Evolutionary conservation across 768 basidiomycete genomes (phyloP), one percentile per base, ranked within the genome.

Genomic region (Boletus edulis): DNA sequence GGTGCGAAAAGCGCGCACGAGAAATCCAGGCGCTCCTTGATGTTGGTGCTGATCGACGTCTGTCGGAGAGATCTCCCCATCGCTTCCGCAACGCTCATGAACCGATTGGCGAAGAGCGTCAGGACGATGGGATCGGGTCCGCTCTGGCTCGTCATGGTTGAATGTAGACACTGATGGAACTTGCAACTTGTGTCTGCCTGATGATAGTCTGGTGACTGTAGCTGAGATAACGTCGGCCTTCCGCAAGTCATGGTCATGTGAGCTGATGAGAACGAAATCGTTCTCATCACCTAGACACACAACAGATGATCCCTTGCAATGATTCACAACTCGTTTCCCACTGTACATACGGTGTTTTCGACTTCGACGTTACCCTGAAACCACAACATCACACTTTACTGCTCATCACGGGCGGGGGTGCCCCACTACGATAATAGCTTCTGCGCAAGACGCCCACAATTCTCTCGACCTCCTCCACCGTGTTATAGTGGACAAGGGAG

Each of bases 51-150:
- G 64, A 94, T 94, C 4, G 93, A 85, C 0, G 94, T 95, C 69
- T 95, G 90, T 69, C 89, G 91, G 22, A 95, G 75, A 0, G 90
- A 90, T 46, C 90, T 79, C 11, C 94, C 94, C 94, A 96, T 97
- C 11, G 94, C 94, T 68, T 96, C 94, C 10, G 94, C 94, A 18
- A 98, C 91, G 63, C 91, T 91, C 95, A 98, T 98, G 75, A 98
- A 95, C 42, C 95, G 89, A 65, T 97, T 95, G 12, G 93, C 91
- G 63, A 97, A 98, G 49, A 98, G 82, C 2, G 93, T 92, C 44
- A 97, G 78, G 31, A 94, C 76, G 59, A 95, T 91, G 0, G 92
- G 90, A 68, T 96, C 94, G 12, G 91, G 86, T 17, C 78, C 80
- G 39, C 51, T 50, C 44, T 62, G 60, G 44, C 5, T 60, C 32